Conservation (phyloP, 192 early-diverging fungal genomes). For the Rhizophlyctis rosea region DNA sequence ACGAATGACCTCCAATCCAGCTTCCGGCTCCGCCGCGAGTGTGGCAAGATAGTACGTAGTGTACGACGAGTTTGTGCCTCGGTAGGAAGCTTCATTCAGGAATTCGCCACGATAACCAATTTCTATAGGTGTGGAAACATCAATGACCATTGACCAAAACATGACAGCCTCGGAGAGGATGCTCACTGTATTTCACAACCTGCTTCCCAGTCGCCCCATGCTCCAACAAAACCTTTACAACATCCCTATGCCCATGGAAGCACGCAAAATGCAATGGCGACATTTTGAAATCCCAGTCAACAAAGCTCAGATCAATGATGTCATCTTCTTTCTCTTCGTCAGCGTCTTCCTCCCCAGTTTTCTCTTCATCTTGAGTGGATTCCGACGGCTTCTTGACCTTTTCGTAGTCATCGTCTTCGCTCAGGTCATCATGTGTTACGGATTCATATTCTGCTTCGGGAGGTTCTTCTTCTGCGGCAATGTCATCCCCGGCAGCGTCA, state of each 20-base stretch:
- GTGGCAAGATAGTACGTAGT: slow-evolving; percentile 12
- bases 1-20: not conserved
- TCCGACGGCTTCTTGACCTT: slow-evolving; percentile 2
- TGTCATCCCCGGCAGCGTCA: slow-evolving; percentile 1
- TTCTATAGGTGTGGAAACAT: too few relatives aligned
- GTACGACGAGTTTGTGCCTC: slow-evolving; percentile 3
- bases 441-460: not conserved
- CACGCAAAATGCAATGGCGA: slow-evolving; percentile 22
- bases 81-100: slow-evolving; percentile 1
- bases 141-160: too few relatives aligned
- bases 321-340: slow-evolving; percentile 13
- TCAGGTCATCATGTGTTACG: slow-evolving; percentile 16
- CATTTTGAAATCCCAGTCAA: slow-evolving; percentile 26
- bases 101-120: too few relatives aligned
- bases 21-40: not conserved
- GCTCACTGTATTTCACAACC: not conserved
- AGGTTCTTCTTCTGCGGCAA: not conserved
- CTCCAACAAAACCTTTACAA: slow-evolving; percentile 7
- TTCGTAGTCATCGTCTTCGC: slow-evolving; percentile 26
- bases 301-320: slow-evolving; percentile 15
- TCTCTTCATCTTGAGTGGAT: slow-evolving; percentile 2
- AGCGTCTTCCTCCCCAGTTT: slow-evolving; percentile 7
- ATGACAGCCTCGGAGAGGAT: not conserved
- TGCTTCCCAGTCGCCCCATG: slow-evolving; percentile 3
- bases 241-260: slow-evolving; percentile 12